phyloP scores from a whole-genome alignment of 140 eudicot species.

The Erigeron philadelphicus region DNA sequence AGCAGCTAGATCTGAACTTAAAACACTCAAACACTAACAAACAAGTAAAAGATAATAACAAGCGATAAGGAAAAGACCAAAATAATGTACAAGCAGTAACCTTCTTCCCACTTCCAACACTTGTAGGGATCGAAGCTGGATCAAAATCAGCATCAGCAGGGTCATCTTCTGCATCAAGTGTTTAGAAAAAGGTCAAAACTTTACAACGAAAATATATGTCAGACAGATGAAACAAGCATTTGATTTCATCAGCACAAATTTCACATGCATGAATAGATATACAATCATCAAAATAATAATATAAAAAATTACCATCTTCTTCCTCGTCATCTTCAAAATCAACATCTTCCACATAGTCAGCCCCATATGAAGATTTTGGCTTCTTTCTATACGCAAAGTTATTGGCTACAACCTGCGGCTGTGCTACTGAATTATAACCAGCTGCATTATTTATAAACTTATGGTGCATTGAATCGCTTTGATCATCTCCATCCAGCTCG shows the following conservation, averaged over 20 bases:
- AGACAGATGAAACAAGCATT: not conserved
- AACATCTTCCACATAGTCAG: constrained; percentile 41
- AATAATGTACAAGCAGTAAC: constrained; percentile 28
- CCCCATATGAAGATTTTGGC: constrained; percentile 37
- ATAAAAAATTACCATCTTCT: constrained; percentile 44
- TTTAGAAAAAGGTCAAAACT: not conserved
- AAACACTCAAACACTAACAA: not conserved
- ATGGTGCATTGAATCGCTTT: constrained; percentile 55
- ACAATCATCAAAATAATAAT: not conserved
- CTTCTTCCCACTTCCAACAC: constrained; percentile 50
- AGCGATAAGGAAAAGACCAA: constrained; percentile 2
- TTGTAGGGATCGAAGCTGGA: constrained; percentile 54
- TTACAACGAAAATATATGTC: not conserved
- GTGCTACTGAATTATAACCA: constrained; percentile 42
- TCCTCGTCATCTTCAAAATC: constrained; percentile 66
- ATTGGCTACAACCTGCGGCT: constrained; percentile 30
- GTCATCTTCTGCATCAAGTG: constrained; percentile 73
- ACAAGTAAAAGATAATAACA: constrained; percentile 7
- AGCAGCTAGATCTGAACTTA: constrained; percentile 4
- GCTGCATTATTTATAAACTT: constrained; percentile 39
- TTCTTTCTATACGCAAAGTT: constrained; percentile 43
- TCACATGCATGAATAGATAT: not conserved
- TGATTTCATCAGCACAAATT: not conserved
- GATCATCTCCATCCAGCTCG: constrained; percentile 87
- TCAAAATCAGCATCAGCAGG: constrained; percentile 96